Evolutionary conservation across 352 stramenopile genomes (phyloP).

Genomic region (Phytophthora pinifolia): DNA sequence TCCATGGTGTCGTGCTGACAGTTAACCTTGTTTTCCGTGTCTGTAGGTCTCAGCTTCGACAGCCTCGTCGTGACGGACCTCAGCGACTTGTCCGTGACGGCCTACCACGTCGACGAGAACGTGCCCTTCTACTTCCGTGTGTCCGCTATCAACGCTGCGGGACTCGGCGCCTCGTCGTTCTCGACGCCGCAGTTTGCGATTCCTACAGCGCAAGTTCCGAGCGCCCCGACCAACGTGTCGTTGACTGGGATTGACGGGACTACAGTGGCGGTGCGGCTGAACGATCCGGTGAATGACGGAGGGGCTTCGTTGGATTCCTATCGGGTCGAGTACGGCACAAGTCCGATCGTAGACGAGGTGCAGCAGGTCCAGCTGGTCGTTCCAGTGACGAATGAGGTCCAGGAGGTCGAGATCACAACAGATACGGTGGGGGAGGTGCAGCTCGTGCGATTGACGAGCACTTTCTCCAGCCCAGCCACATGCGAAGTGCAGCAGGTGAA

Average conservation of each 20-base stretch:
- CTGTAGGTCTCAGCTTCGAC: slow-evolving; percentile 77
- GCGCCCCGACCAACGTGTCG: slow-evolving; percentile 62
- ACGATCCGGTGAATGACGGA: slow-evolving; percentile 80
- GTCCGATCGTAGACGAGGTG: slow-evolving; percentile 81
- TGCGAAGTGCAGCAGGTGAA: slow-evolving; percentile 90
- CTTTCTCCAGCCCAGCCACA: slow-evolving; percentile 48
- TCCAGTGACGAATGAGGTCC: slow-evolving; percentile 70
- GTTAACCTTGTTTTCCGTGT: not conserved
- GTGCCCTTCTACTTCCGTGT: slow-evolving; percentile 96
- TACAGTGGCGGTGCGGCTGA: slow-evolving; percentile 80
- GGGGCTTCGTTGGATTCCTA: slow-evolving; percentile 89
- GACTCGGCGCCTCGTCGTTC: slow-evolving; percentile 58
- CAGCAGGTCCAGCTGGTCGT: slow-evolving; percentile 66
- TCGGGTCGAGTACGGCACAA: slow-evolving; percentile 88
- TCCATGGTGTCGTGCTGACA: not conserved
- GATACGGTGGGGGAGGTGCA: slow-evolving; percentile 85
- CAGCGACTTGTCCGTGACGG: slow-evolving; percentile 75
- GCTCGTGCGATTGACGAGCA: slow-evolving; percentile 83
- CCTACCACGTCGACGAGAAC: slow-evolving; percentile 90
- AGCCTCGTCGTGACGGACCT: slow-evolving; percentile 89
- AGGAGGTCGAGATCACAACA: slow-evolving; percentile 75
- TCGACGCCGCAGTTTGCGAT: slow-evolving; percentile 85
- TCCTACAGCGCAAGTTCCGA: slow-evolving; percentile 83
- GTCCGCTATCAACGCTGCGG: slow-evolving; percentile 90
- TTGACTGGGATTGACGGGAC: slow-evolving; percentile 88